Evolutionary conservation across 2,329 filamentous ascomycete genomes (phyloP).

Genomic region (Paecilomyces formosus): DNA sequence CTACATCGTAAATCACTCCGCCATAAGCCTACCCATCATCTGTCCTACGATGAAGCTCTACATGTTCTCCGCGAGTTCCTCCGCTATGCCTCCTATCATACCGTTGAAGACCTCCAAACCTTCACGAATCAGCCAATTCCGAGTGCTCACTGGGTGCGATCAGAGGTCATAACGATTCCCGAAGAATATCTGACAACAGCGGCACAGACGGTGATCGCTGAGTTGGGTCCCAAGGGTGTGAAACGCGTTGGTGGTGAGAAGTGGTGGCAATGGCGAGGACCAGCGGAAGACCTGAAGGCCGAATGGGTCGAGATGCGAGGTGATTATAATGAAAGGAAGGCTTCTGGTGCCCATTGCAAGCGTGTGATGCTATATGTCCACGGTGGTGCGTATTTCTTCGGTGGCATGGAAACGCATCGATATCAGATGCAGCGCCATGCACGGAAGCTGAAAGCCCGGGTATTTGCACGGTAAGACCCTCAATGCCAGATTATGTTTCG

Average conservation of each 20-base stretch:
- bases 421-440: conserved; percentile 97
- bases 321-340: conserved; percentile 67
- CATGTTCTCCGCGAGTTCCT: conserved; percentile 83
- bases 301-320: conserved; percentile 97
- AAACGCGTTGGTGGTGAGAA: conserved; percentile 68
- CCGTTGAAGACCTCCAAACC: conserved; percentile 84
- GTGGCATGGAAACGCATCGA: conserved; percentile 91
- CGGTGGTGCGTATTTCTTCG: conserved; percentile 92
- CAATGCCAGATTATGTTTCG: not conserved
- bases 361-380: conserved; percentile 91
- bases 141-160: conserved; percentile 77
- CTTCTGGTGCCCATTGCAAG: conserved; percentile 51
- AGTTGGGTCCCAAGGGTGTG: conserved; percentile 72
- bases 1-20: conserved; percentile 67
- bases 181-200: conserved; percentile 57
- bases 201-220: conserved; percentile 58
- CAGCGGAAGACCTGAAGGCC: conserved; percentile 60
- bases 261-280: conserved; percentile 82
- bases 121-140: conserved; percentile 93
- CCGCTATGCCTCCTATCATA: conserved; percentile 75
- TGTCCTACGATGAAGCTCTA: conserved; percentile 91
- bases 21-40: conserved; percentile 77
- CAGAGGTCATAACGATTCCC: conserved; percentile 61
- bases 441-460: conserved; percentile 80
- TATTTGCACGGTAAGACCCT: conserved; percentile 60